phyloP scores from a whole-genome alignment of 2,329 filamentous ascomycete species.

The Colletotrichum camelliae region DNA sequence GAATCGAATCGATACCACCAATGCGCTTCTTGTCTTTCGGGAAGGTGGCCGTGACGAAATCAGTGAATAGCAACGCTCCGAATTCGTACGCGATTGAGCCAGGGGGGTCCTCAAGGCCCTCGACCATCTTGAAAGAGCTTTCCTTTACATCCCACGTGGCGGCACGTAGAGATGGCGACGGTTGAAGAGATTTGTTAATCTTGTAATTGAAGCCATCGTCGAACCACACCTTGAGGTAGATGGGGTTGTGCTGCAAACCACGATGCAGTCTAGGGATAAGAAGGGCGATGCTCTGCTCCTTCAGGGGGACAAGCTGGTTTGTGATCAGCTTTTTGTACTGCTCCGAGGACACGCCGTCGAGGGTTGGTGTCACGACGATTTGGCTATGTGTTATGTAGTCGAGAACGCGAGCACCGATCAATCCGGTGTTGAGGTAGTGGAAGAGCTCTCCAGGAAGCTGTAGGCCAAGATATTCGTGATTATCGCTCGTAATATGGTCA shows the following conservation, averaged over 20 bases:
- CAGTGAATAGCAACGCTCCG: slow-evolving; percentile 69
- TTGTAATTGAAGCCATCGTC: slow-evolving; percentile 70
- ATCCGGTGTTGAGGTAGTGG: slow-evolving; percentile 84
- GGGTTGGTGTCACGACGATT: slow-evolving; percentile 79
- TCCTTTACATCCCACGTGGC: slow-evolving; percentile 78
- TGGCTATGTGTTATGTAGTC: slow-evolving; percentile 84
- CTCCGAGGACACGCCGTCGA: slow-evolving; percentile 80
- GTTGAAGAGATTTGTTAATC: slow-evolving; percentile 61
- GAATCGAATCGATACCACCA: slow-evolving; percentile 66
- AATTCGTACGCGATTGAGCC: slow-evolving; percentile 66
- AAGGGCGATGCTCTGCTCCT: slow-evolving; percentile 78
- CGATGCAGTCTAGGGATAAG: slow-evolving; percentile 81
- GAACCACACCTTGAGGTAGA: slow-evolving; percentile 85
- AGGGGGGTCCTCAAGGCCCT: slow-evolving; percentile 43
- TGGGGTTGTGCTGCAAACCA: slow-evolving; percentile 80
- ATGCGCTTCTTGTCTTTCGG: slow-evolving; percentile 61
- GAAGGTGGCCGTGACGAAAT: slow-evolving; percentile 74
- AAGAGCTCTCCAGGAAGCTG: slow-evolving; percentile 89
- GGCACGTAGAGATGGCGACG: slow-evolving; percentile 51
- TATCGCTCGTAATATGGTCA: slow-evolving; percentile 78
- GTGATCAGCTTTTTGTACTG: slow-evolving; percentile 84
- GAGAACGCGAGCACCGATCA: slow-evolving; percentile 80
- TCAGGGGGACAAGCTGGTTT: slow-evolving; percentile 73
- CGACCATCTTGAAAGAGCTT: slow-evolving; percentile 53
- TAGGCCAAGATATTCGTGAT: slow-evolving; percentile 89